Evolutionary conservation across 108 stramenopile genomes (phyloP), one percentile per base, ranked within the genome.

Genomic region (Nitzschia inconspicua): DNA sequence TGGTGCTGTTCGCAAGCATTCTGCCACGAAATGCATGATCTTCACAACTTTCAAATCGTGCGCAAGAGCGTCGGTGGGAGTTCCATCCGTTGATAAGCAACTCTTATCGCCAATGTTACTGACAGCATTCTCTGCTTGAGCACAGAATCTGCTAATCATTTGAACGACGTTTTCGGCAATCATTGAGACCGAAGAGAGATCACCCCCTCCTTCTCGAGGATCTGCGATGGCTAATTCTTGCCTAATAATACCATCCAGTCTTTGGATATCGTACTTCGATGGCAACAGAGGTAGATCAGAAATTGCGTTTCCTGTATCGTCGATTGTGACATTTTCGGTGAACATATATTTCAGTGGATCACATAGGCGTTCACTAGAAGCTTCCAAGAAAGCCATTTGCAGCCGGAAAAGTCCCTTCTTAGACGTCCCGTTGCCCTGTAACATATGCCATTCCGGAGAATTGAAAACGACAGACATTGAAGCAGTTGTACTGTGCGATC

Each of bases 161-260:
- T 61, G 50, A 4, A 85, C 82, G 48, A 93, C 68, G 36, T 65
- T 73, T 44, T 85, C 88, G 42, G 87, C 77, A 28, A 93, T 79
- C 91, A 93, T 93, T 13, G 79, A 75, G 13, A 79, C 43, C 57
- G 64, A 37, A 36, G 72, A 68, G 14, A 89, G 65, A 34, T 93
- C 91, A 2, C 91, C 91, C 10, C 91, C 91, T 37, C 91, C 91
- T 66, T 86, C 82, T 29, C 85, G 73, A 3, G 87, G 87, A 69
- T 93, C 91, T 0, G 91, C 87, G 32, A 87, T 57, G 1, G 87
- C 71, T 34, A 93, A 58, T 63, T 93, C 91, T 47, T 88, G 79
- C 5, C 88, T 83, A 64, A 93, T 83, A 57, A 65, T 83, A 9
- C 60, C 44, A 62, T 93, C 91, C 25, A 93, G 57, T 46, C 83